These are phyloP conservation scores for Phytopythium sindhum DNA, from an alignment of 352 stramenopile species.

Conservation along the genomic window DNA sequence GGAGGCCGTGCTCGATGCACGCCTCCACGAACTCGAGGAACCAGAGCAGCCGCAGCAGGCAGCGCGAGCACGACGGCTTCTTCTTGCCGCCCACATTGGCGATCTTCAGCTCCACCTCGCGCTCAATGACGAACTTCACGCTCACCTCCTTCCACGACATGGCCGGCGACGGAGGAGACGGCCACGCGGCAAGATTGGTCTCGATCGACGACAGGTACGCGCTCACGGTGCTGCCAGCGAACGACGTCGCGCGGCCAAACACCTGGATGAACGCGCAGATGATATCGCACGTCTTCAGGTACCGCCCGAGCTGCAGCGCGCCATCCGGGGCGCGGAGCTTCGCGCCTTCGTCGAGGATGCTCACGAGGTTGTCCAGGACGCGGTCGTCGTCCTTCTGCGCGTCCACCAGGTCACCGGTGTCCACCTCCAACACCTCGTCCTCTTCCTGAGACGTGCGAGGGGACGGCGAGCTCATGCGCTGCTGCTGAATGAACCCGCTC, in stretches of 20 bases:
- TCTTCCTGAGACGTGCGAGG: conserved; percentile 38
- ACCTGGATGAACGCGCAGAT: conserved; percentile 73
- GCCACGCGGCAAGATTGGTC: conserved; percentile 53
- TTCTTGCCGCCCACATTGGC: conserved; percentile 77
- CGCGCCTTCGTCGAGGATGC: conserved; percentile 30
- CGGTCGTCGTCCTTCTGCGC: conserved; percentile 30
- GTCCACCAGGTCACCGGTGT: conserved; percentile 40
- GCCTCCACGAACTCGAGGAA: conserved; percentile 85
- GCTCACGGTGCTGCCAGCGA: conserved; percentile 69
- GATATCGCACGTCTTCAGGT: conserved; percentile 50
- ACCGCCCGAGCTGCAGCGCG: conserved; percentile 41
- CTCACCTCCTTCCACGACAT: conserved; percentile 51
- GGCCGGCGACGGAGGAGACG: conserved; percentile 15
- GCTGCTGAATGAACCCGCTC: background rate
- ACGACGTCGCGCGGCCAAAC: conserved; percentile 78
- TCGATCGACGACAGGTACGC: conserved; percentile 74
- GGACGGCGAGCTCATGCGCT: conserved; percentile 10
- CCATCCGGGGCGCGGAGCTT: conserved; percentile 26
- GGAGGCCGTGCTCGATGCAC: conserved; percentile 59
- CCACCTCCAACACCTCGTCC: conserved; percentile 52
- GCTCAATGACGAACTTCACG: conserved; percentile 50
- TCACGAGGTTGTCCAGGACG: conserved; percentile 47
- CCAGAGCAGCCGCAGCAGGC: conserved; percentile 71
- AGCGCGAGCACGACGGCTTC: conserved; percentile 73
- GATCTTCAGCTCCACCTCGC: conserved; percentile 57